Evolutionary conservation across 192 early-diverging fungal genomes (phyloP).

Genomic region (Globomyces pollinis-pini): DNA sequence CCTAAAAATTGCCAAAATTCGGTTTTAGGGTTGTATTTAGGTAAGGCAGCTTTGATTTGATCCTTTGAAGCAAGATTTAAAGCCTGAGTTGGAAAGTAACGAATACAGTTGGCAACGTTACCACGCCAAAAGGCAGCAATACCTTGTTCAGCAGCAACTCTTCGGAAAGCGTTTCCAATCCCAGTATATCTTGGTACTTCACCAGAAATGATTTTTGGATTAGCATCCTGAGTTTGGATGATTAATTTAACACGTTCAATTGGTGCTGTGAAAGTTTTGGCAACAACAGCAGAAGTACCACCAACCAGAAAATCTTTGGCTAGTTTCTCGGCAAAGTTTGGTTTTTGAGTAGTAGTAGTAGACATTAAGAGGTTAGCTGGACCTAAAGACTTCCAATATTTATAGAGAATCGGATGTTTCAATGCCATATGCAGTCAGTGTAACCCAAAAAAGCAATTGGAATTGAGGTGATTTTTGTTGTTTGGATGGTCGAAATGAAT

Average conservation of each 20-base stretch:
- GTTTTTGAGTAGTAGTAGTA: slow-evolving; percentile 9
- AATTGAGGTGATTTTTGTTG: too few species aligned
- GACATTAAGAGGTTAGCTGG: too few species aligned
- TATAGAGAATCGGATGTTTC: too few species aligned
- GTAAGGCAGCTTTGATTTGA: slow-evolving; percentile 92
- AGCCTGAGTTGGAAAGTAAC: slow-evolving; percentile 98
- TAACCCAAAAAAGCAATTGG: too few species aligned
- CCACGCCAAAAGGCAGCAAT: slow-evolving; percentile 61
- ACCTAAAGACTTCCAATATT: too few species aligned
- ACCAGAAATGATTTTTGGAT: slow-evolving; percentile 61
- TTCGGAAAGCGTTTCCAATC: slow-evolving; percentile 85
- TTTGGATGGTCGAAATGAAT: too few species aligned
- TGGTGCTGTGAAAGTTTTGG: slow-evolving; percentile 95
- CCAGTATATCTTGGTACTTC: slow-evolving; percentile 74
- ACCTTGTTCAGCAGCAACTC: slow-evolving; percentile 82
- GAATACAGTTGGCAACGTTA: slow-evolving; percentile 90
- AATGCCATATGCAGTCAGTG: too few species aligned
- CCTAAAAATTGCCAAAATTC: slow-evolving; percentile 78
- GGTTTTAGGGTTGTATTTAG: slow-evolving; percentile 41
- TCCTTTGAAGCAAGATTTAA: slow-evolving; percentile 97
- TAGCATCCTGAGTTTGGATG: slow-evolving; percentile 44
- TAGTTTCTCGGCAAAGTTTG: background rate
- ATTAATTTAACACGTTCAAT: slow-evolving; percentile 97
- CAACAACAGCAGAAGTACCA: slow-evolving; percentile 92
- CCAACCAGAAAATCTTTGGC: slow-evolving; percentile 35